These are phyloP conservation scores for Vanrija pseudolonga DNA, from an alignment of 1,284 basidiomycete genomes.

Conservation along the genomic window DNA sequence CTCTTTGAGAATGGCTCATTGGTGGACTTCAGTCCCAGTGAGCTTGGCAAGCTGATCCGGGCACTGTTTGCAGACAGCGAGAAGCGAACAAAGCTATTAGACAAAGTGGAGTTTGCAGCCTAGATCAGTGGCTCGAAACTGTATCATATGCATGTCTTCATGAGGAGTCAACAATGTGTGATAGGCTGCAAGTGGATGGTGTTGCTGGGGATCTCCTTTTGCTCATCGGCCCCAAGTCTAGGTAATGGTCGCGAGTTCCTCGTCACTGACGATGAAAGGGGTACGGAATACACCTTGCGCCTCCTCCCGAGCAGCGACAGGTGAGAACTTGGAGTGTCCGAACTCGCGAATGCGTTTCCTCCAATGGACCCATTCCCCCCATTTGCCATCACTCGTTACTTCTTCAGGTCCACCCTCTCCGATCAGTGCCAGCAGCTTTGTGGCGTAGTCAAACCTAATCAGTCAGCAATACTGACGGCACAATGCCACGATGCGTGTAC, in stretches of 20 bases:
- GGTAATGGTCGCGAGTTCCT: no score
- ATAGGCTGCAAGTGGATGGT: no score
- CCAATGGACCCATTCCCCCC: slow-evolving; percentile 12
- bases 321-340: no score
- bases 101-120: slow-evolving; percentile 15
- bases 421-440: slow-evolving; percentile 8
- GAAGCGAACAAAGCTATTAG: slow-evolving; percentile 55
- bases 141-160: no score
- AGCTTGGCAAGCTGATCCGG: slow-evolving; percentile 73
- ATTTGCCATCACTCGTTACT: slow-evolving; percentile 6
- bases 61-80: slow-evolving; percentile 91
- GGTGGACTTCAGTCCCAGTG: slow-evolving; percentile 82
- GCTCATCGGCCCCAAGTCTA: no score
- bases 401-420: slow-evolving; percentile 11
- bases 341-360: slow-evolving; percentile 10
- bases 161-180: no score
- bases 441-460: slow-evolving; percentile 11
- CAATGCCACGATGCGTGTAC: neutral
- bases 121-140: no score
- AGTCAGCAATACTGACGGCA: neutral
- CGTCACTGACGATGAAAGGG: no score
- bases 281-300: no score
- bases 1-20: slow-evolving; percentile 87
- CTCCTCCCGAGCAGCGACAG: no score
- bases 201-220: no score